Evolutionary conservation across 2,329 filamentous ascomycete species (phyloP).

Genomic region (Colletotrichum sp.): DNA sequence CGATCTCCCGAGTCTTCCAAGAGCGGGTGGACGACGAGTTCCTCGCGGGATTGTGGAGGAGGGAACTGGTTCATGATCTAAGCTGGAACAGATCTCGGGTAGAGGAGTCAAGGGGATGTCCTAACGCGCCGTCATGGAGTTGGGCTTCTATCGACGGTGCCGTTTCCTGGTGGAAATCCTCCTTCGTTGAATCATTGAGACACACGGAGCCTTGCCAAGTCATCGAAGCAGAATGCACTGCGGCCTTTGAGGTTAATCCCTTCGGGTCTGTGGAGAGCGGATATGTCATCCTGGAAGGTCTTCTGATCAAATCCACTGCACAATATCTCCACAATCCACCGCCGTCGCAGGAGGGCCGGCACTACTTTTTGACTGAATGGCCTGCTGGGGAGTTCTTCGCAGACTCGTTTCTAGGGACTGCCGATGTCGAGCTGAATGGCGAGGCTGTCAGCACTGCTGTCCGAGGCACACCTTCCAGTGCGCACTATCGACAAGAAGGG

Average conservation of each 20-base stretch:
- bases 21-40: neutral
- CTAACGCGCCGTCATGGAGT: neutral
- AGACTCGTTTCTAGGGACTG: neutral
- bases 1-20: neutral
- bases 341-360: neutral
- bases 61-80: neutral
- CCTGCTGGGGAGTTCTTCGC: neutral
- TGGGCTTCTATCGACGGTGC: neutral
- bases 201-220: neutral
- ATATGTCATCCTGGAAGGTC: neutral
- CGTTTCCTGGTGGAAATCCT: neutral
- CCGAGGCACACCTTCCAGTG: rapidly evolving
- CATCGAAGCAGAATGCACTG: neutral
- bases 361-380: neutral
- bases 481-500: no score
- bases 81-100: neutral
- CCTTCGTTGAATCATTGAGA: neutral
- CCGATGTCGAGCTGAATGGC: neutral
- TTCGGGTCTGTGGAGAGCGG: neutral
- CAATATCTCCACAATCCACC: neutral
- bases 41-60: neutral
- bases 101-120: neutral
- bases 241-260: neutral
- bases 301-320: neutral
- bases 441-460: neutral